These are phyloP conservation scores for Blepharisma stoltei DNA, from an alignment of 73 alveolate species.

Conservation along the genomic window DNA sequence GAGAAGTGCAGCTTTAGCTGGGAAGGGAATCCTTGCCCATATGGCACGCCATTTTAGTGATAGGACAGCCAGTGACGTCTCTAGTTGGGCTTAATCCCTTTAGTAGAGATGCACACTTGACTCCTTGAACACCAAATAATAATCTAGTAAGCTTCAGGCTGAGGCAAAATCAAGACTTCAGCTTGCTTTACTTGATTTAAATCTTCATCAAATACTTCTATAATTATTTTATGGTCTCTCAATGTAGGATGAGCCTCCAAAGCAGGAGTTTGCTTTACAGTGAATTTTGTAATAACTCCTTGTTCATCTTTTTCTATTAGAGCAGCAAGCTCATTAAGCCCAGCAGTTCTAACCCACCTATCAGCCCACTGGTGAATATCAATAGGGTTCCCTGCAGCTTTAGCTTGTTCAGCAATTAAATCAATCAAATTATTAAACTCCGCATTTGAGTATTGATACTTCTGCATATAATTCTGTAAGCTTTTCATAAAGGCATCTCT, in stretches of 20 bases:
- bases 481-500: conserved; percentile 78
- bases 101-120: conserved; percentile 31
- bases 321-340: conserved; percentile 77
- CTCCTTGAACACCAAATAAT: conserved; percentile 21
- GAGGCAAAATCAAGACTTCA: conserved; percentile 28
- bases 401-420: conserved; percentile 42
- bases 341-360: conserved; percentile 77
- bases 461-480: conserved; percentile 72
- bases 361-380: conserved; percentile 62
- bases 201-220: conserved; percentile 60
- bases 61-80: too few relatives aligned
- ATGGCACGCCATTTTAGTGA: too few relatives aligned
- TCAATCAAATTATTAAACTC: conserved; percentile 73
- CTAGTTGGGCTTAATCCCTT: too few relatives aligned
- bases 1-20: too few relatives aligned
- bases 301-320: conserved; percentile 46
- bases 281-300: conserved; percentile 52
- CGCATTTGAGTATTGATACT: conserved; percentile 78
- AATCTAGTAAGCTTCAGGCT: conserved; percentile 19
- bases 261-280: conserved; percentile 63
- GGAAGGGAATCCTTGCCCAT: too few relatives aligned
- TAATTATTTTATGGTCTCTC: conserved; percentile 58
- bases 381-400: conserved; percentile 34
- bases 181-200: conserved; percentile 32
- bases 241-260: conserved; percentile 67